phyloP scores from a whole-genome alignment of 805 yeast genomes.

The Candida quercuum region DNA sequence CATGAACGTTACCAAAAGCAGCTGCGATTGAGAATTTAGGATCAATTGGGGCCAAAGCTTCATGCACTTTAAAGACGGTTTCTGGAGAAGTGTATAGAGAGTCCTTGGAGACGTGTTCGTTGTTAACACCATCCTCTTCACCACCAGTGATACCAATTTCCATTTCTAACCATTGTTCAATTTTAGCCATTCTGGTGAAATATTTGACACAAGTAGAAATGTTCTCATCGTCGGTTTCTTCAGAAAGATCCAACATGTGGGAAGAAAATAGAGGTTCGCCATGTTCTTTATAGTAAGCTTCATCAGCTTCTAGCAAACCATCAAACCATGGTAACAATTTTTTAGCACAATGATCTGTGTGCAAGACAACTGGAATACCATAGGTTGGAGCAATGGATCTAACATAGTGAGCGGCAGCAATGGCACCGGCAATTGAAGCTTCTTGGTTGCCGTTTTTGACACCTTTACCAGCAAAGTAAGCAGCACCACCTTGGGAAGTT shows the following conservation, averaged over 20 bases:
- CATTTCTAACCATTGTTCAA: conserved; percentile 99
- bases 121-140: conserved; percentile 99
- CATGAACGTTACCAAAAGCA: conserved; percentile 99
- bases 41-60: conserved; percentile 84
- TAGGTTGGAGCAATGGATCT: conserved; percentile 94
- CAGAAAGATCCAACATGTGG: conserved; percentile 97
- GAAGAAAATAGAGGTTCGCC: conserved; percentile 98
- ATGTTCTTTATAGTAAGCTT: conserved; percentile 77
- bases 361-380: conserved; percentile 94
- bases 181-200: conserved; percentile 88
- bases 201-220: conserved; percentile 90
- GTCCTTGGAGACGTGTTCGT: conserved; percentile 85
- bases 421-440: conserved; percentile 90
- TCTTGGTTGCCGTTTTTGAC: conserved; percentile 87
- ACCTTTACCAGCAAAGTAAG: conserved; percentile 99
- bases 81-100: conserved; percentile 91
- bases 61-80: conserved; percentile 87
- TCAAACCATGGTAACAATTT: conserved; percentile 98
- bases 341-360: conserved; percentile 98
- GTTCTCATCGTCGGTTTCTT: conserved; percentile 95
- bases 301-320: conserved; percentile 96
- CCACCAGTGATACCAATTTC: conserved; percentile 99
- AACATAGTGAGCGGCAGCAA: conserved; percentile 98
- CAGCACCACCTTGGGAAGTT: conserved; percentile 99
- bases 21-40: conserved; percentile 99